A percentile compares a stretch with the other conserved stretches of the same genome.
Evolutionary conservation across 805 yeast genomes (phyloP).

Genomic region (Yamadazyma nakazawae): DNA sequence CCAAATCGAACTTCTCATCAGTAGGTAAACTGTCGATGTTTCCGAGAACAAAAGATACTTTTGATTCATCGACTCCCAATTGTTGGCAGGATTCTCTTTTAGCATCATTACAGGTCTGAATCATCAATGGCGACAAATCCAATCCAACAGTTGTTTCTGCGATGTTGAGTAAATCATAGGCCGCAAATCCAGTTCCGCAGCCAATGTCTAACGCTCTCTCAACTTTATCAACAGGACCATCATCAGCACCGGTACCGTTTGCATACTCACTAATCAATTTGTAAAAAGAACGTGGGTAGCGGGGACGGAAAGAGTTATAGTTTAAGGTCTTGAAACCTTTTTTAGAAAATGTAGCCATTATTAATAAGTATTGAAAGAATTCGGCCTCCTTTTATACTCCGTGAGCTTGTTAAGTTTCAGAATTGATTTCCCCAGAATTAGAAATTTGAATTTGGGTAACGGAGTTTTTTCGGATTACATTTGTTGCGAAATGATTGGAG

Average conservation of each 20-base stretch:
- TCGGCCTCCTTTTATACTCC: neutral
- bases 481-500: neutral
- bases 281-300: slow-evolving; percentile 39
- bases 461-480: slow-evolving; percentile 5
- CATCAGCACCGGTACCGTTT: slow-evolving; percentile 8
- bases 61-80: slow-evolving; percentile 22
- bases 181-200: slow-evolving; percentile 54
- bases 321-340: slow-evolving; percentile 30
- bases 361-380: neutral
- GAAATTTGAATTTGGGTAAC: neutral
- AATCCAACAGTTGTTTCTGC: slow-evolving; percentile 41
- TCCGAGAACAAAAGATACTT: slow-evolving; percentile 30
- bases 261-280: slow-evolving; percentile 24
- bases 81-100: slow-evolving; percentile 20
- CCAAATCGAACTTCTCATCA: slow-evolving; percentile 26
- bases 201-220: slow-evolving; percentile 41
- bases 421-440: neutral
- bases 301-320: slow-evolving; percentile 40
- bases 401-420: neutral
- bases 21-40: slow-evolving; percentile 25
- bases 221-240: too few relatives aligned
- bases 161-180: slow-evolving; percentile 40
- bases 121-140: slow-evolving; percentile 48
- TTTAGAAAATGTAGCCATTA: slow-evolving; percentile 34
- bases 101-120: slow-evolving; percentile 38